Evolutionary conservation across 148 eudicot genomes (phyloP).

Genomic region (Rhododendron vialii): DNA sequence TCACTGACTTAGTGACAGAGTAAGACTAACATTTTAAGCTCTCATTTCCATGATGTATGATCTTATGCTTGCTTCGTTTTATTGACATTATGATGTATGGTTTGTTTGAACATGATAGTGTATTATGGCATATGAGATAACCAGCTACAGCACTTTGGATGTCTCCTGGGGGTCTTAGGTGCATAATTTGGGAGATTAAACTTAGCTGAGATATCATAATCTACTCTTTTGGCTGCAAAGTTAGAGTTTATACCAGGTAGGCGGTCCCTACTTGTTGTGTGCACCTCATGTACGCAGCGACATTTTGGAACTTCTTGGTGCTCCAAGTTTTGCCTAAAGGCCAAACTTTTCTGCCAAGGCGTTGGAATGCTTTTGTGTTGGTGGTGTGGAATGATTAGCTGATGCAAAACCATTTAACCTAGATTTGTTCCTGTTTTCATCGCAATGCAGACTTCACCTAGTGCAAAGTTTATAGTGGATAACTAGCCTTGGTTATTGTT

Average conservation of each 20-base stretch:
- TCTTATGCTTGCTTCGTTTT: neutral
- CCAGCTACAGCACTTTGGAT: neutral
- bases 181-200: neutral
- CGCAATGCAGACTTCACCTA: neutral
- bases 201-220: neutral
- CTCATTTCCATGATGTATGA: constrained; percentile 1
- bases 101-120: neutral
- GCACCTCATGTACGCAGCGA: neutral
- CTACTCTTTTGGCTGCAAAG: neutral
- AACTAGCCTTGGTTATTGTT: neutral
- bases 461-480: neutral
- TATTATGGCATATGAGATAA: neutral
- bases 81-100: neutral
- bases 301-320: neutral
- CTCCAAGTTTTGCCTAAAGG: neutral
- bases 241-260: neutral
- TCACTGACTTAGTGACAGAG: constrained; percentile 96
- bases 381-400: neutral
- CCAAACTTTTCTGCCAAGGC: neutral
- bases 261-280: neutral
- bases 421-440: neutral
- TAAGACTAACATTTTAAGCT: constrained; percentile 28
- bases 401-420: neutral
- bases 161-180: neutral
- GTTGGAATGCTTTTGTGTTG: neutral